Evolutionary conservation across 805 yeast genomes (phyloP).

Genomic region (Metschnikowia santaceciliae): DNA sequence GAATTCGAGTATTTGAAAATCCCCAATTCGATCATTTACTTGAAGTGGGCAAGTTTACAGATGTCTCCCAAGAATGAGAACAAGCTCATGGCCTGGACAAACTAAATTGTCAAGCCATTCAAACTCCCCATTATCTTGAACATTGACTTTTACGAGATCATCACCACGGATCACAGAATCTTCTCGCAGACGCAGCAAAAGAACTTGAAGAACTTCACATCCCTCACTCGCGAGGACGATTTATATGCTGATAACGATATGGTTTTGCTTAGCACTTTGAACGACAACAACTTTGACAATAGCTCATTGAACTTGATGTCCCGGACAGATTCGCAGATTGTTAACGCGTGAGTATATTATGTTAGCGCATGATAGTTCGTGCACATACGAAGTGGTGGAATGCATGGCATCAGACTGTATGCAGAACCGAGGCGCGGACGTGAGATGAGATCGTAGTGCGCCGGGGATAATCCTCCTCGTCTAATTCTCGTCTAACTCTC

Average conservation of each 20-base stretch:
- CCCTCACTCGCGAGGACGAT: conserved; percentile 29
- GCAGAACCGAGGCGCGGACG: no score
- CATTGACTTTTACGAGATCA: conserved; percentile 32
- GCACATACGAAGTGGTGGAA: no score
- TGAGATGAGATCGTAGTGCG: no score
- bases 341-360: no score
- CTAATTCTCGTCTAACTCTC: no score
- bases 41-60: conserved; percentile 28
- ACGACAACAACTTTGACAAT: conserved; percentile 20
- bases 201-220: conserved; percentile 33
- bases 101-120: conserved; percentile 24
- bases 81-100: conserved; percentile 11
- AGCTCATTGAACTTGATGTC: conserved; percentile 24
- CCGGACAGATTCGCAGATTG: conserved; percentile 25
- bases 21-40: conserved; percentile 34
- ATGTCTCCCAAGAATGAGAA: conserved; percentile 10
- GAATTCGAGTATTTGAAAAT: conserved; percentile 40
- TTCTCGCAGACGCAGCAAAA: conserved; percentile 17
- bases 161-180: conserved; percentile 18
- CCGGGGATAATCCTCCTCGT: no score
- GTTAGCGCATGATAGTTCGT: no score
- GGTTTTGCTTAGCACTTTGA: conserved; percentile 16
- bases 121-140: conserved; percentile 34
- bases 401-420: no score
- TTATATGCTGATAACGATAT: conserved; percentile 30